These are phyloP conservation scores for Cryptococcus amylolentus DNA, from an alignment of 1,284 basidiomycete species.

Conservation along the genomic window DNA sequence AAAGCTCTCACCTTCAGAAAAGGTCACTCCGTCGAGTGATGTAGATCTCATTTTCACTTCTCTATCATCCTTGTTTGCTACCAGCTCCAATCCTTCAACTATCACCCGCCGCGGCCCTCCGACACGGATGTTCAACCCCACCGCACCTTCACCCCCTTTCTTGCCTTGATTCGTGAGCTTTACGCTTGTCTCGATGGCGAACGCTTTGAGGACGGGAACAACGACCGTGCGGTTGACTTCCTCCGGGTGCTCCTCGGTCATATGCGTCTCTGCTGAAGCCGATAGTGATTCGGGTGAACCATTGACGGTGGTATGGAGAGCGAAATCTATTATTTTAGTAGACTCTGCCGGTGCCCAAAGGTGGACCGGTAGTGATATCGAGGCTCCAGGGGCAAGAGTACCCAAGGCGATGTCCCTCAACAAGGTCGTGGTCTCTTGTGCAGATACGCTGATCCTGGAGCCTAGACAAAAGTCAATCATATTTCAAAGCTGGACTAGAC, in stretches of 20 bases:
- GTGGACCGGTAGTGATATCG: constrained; percentile 11
- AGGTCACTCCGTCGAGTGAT: constrained; percentile 9
- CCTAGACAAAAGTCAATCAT: no score
- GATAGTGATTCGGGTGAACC: neutral
- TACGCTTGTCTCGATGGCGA: constrained; percentile 20
- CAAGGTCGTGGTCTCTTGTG: constrained; percentile 13
- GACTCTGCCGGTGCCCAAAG: constrained; percentile 14
- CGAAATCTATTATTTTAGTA: constrained; percentile 31
- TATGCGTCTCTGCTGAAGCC: neutral
- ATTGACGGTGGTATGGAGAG: constrained; percentile 14
- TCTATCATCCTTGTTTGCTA: constrained; percentile 1
- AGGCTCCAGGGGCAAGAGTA: constrained; percentile 12
- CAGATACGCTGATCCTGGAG: constrained; percentile 18
- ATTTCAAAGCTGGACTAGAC: neutral
- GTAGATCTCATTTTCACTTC: constrained; percentile 12
- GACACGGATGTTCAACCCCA: constrained; percentile 12
- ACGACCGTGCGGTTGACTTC: constrained; percentile 26
- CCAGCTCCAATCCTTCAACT: constrained; percentile 14
- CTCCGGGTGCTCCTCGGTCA: constrained; percentile 6
- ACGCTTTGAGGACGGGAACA: constrained; percentile 34
- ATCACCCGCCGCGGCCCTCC: constrained; percentile 10
- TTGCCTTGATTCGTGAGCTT: constrained; percentile 10
- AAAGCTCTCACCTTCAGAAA: constrained; percentile 18
- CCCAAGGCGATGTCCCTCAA: constrained; percentile 30
- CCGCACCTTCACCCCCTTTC: constrained; percentile 8